These are phyloP conservation scores for Paradendryphiella salina DNA, from an alignment of 2,329 filamentous ascomycete species.

Conservation along the genomic window DNA sequence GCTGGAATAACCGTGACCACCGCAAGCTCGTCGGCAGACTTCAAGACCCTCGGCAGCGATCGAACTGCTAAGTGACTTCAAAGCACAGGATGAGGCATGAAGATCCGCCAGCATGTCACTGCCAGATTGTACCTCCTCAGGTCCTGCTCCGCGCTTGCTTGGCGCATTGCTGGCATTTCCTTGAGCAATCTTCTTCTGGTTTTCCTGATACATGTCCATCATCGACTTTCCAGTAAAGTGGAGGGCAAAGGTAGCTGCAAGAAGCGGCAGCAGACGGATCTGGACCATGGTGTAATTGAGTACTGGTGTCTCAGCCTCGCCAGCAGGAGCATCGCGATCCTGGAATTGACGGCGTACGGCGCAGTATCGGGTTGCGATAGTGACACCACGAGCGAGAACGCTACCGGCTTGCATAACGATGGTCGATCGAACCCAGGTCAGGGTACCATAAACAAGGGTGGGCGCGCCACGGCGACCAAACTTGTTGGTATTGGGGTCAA, in stretches of 20 bases:
- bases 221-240: constrained; percentile 78
- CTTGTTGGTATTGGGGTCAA: constrained; percentile 69
- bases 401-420: constrained; percentile 75
- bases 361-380: constrained; percentile 75
- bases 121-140: constrained; percentile 67
- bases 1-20: constrained; percentile 74
- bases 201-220: constrained; percentile 73
- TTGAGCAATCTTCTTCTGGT: constrained; percentile 67
- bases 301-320: constrained; percentile 70
- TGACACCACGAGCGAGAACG: constrained; percentile 73
- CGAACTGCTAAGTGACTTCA: constrained; percentile 73
- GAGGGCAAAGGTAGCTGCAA: constrained; percentile 75
- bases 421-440: constrained; percentile 73
- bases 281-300: constrained; percentile 83
- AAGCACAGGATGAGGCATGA: constrained; percentile 74
- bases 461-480: constrained; percentile 69
- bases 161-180: constrained; percentile 44
- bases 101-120: constrained; percentile 72
- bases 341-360: constrained; percentile 77
- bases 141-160: constrained; percentile 60
- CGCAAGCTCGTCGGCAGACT: constrained; percentile 73
- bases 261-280: constrained; percentile 69
- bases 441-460: constrained; percentile 71
- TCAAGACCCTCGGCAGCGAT: constrained; percentile 75
- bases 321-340: constrained; percentile 67